Conservation (phyloP, 345 rosid species). For the Salix suchowensis region DNA sequence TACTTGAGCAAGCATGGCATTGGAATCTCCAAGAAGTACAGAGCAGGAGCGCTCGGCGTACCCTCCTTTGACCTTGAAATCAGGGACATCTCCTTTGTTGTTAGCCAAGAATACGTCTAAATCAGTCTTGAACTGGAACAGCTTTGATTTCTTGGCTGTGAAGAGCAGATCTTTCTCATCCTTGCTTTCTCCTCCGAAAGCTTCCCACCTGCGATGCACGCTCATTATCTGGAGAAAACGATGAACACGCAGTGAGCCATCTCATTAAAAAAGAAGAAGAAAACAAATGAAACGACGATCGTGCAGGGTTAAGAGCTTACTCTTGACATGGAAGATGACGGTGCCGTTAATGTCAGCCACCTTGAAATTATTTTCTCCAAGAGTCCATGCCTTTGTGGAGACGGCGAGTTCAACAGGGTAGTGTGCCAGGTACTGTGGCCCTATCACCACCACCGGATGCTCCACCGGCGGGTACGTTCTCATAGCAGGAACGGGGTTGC, state of each 20-base stretch:
- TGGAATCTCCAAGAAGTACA: conserved; percentile 20
- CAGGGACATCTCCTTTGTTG: conserved; percentile 28
- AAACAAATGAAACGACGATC: conserved; percentile 20
- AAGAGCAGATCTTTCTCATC: conserved; percentile 24
- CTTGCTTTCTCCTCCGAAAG: conserved; percentile 28
- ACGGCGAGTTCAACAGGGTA: conserved; percentile 25
- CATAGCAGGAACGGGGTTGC: conserved; percentile 20
- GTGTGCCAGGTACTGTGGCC: conserved; percentile 26
- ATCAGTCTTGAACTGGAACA: conserved; percentile 17
- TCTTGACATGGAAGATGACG: conserved; percentile 28
- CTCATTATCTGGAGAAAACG: conserved; percentile 20
- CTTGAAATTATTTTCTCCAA: conserved; percentile 18
- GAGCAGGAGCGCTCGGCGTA: conserved; percentile 31
- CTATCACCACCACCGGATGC: conserved; percentile 28
- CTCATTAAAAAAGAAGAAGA: neutral
- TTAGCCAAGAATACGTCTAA: conserved; percentile 32
- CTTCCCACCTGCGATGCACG: conserved; percentile 38
- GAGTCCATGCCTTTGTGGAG: conserved; percentile 5
- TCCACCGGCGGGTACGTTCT: neutral
- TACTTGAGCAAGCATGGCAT: conserved; percentile 32
- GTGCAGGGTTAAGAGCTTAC: conserved; percentile 22
- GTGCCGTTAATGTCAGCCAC: conserved; percentile 28
- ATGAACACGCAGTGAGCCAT: neutral
- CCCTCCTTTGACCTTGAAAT: conserved; percentile 42
- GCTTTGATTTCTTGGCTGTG: conserved; percentile 31